A percentile compares a stretch with the other conserved stretches of the same genome.
phyloP scores from a whole-genome alignment of 2,329 filamentous ascomycete species.

The Neoascochyta sp. region DNA sequence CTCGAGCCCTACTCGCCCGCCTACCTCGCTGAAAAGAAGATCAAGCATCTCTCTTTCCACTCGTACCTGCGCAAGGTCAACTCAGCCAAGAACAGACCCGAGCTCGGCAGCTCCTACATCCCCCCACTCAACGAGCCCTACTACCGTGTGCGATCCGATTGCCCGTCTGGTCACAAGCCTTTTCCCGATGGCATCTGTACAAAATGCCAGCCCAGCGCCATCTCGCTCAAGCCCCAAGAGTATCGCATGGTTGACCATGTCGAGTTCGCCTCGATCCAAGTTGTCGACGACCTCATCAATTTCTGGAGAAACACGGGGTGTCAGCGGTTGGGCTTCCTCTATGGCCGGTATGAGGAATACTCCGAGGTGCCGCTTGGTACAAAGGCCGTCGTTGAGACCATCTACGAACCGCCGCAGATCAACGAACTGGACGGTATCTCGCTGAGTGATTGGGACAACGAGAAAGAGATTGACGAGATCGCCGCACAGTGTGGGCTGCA shows the following conservation, averaged over 20 bases:
- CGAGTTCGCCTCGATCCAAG: conserved; percentile 79
- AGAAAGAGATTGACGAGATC: conserved; percentile 74
- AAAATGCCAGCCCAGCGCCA: conserved; percentile 96
- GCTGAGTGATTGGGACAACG: conserved; percentile 77
- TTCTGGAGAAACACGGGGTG: conserved; percentile 83
- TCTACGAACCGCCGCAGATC: conserved; percentile 91
- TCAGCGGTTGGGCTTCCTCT: conserved; percentile 85
- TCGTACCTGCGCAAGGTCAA: conserved; percentile 93
- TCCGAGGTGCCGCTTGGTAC: conserved; percentile 87
- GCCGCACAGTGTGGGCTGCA: conserved; percentile 81
- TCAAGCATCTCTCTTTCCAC: conserved; percentile 97
- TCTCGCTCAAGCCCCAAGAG: conserved; percentile 86
- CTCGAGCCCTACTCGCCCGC: conserved; percentile 87
- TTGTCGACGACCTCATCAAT: conserved; percentile 87
- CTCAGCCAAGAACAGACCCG: conserved; percentile 91
- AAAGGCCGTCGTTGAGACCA: conserved; percentile 93
- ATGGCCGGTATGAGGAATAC: conserved; percentile 88
- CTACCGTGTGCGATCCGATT: conserved; percentile 82
- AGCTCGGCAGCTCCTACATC: conserved; percentile 91
- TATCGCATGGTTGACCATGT: conserved; percentile 99
- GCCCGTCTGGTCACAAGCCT: conserved; percentile 84
- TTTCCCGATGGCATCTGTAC: conserved; percentile 98
- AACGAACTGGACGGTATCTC: conserved; percentile 87
- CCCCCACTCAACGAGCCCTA: conserved; percentile 90
- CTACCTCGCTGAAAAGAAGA: conserved; percentile 91